Evolutionary conservation across 2,329 filamentous ascomycete species (phyloP).

Genomic region (Pseudogymnoascus sp.): DNA sequence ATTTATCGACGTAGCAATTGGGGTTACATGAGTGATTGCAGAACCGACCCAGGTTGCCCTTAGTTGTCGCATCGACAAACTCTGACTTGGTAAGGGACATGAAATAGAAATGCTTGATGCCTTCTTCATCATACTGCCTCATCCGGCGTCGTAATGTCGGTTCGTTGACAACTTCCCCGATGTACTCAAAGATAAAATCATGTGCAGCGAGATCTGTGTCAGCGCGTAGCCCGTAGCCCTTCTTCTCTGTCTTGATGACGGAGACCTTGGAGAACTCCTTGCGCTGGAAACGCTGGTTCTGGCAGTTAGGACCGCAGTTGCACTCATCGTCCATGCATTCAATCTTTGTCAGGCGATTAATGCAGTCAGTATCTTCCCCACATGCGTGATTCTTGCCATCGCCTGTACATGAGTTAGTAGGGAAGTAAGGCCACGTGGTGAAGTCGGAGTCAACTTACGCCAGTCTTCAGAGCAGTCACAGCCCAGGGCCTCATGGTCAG

Average conservation of each 20-base stretch:
- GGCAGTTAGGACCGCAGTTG: conserved; percentile 78
- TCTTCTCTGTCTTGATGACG: conserved; percentile 97
- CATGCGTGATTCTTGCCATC: conserved; percentile 72
- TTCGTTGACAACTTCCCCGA: conserved; percentile 96
- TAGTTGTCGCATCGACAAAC: conserved; percentile 96
- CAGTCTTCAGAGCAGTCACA: conserved; percentile 94
- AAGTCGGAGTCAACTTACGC: conserved; percentile 54
- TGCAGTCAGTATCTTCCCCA: conserved; percentile 94
- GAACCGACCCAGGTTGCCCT: conserved; percentile 90
- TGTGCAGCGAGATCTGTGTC: conserved; percentile 68
- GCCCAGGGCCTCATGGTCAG: conserved; percentile 82
- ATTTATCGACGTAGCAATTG: conserved; percentile 99
- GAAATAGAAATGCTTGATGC: conserved; percentile 99
- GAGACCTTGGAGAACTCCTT: conserved; percentile 85
- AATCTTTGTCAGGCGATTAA: conserved; percentile 97
- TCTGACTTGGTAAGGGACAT: conserved; percentile 97
- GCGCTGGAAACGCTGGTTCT: conserved; percentile 90
- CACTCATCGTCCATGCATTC: conserved; percentile 79
- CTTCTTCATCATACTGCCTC: conserved; percentile 87
- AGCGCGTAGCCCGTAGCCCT: conserved; percentile 84
- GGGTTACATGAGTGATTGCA: conserved; percentile 99
- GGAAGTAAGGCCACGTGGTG: neutral
- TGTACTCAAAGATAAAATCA: conserved; percentile 96
- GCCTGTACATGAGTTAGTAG: conserved; percentile 36
- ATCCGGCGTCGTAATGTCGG: conserved; percentile 80